phyloP scores from a whole-genome alignment of 2,329 filamentous ascomycete genomes.

The Fusarium sp. region DNA sequence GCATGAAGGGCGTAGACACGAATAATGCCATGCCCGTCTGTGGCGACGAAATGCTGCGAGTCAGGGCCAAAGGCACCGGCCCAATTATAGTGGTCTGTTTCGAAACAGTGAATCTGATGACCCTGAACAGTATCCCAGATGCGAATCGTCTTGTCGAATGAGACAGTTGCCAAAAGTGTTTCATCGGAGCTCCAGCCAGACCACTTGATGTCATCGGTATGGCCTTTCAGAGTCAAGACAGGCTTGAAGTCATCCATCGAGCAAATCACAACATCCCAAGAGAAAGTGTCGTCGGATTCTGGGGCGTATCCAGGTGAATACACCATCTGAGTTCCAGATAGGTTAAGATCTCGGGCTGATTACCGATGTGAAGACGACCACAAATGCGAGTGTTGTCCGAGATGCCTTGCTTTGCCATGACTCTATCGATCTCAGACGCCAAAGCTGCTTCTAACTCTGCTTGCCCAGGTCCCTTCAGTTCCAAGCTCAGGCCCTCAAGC shows the following conservation, averaged over 20 bases:
- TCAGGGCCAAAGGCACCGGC: slow-evolving; percentile 19
- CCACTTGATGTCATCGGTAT: slow-evolving; percentile 24
- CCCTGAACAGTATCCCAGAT: slow-evolving; percentile 20
- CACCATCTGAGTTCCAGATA: slow-evolving; percentile 9
- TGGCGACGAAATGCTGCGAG: slow-evolving; percentile 4
- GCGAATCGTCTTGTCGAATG: slow-evolving; percentile 21
- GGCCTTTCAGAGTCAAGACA: background rate
- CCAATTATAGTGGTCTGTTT: slow-evolving; percentile 20
- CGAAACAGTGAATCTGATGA: slow-evolving; percentile 5
- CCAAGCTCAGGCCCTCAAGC: background rate
- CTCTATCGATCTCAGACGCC: background rate
- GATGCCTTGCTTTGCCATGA: background rate
- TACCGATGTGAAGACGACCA: background rate
- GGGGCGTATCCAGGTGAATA: slow-evolving; percentile 9
- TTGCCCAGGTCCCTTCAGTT: background rate
- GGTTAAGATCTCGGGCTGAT: slow-evolving; percentile 7
- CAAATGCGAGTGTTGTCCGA: slow-evolving; percentile 5
- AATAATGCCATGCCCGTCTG: slow-evolving; percentile 15
- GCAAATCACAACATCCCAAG: slow-evolving; percentile 16
- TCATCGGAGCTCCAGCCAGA: slow-evolving; percentile 28
- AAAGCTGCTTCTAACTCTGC: background rate
- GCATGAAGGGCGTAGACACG: background rate
- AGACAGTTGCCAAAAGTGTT: slow-evolving; percentile 19
- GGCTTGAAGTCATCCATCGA: background rate
- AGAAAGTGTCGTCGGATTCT: background rate